phyloP scores from a whole-genome alignment of 371 early-diverging fungal species.

The Rhizopus delemar region DNA sequence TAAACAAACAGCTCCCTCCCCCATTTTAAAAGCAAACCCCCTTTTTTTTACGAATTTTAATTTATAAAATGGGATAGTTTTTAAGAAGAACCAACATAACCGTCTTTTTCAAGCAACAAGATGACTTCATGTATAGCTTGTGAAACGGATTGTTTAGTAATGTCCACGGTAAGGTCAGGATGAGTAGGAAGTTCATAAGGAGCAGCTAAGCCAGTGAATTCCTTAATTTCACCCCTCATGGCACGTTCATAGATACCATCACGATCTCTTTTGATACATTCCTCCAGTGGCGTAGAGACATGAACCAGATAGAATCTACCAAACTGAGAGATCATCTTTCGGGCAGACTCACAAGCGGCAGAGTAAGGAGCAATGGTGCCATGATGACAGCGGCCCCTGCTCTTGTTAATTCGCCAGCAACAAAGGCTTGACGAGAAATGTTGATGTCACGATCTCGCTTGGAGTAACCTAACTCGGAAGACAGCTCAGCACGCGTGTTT shows the following conservation, averaged over 20 bases:
- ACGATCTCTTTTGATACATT: constrained; percentile 81
- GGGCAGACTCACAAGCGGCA: constrained; percentile 75
- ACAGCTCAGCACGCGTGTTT: constrained; percentile 83
- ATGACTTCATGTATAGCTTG: constrained; percentile 93
- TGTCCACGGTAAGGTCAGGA: constrained; percentile 75
- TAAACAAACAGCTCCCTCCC: too few relatives aligned
- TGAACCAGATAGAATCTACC: constrained; percentile 91
- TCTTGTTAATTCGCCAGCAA: constrained; percentile 87
- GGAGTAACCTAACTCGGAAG: constrained; percentile 84
- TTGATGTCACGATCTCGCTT: constrained; percentile 88
- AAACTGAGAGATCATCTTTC: constrained; percentile 62
- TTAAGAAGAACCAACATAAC: constrained; percentile 73
- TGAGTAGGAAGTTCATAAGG: constrained; percentile 84
- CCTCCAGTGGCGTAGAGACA: constrained; percentile 84
- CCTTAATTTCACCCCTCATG: constrained; percentile 81
- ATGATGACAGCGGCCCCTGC: constrained; percentile 90
- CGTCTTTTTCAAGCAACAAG: constrained; percentile 85
- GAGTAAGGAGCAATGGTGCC: constrained; percentile 91
- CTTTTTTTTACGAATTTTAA: too few relatives aligned
- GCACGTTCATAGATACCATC: constrained; percentile 87
- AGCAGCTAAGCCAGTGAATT: constrained; percentile 91
- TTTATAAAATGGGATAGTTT: not conserved
- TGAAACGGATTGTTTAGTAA: constrained; percentile 67
- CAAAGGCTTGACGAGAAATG: constrained; percentile 84
- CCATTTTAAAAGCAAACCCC: too few relatives aligned